phyloP scores from a whole-genome alignment of 2,329 filamentous ascomycete genomes.

The Metarhizium brunneum region DNA sequence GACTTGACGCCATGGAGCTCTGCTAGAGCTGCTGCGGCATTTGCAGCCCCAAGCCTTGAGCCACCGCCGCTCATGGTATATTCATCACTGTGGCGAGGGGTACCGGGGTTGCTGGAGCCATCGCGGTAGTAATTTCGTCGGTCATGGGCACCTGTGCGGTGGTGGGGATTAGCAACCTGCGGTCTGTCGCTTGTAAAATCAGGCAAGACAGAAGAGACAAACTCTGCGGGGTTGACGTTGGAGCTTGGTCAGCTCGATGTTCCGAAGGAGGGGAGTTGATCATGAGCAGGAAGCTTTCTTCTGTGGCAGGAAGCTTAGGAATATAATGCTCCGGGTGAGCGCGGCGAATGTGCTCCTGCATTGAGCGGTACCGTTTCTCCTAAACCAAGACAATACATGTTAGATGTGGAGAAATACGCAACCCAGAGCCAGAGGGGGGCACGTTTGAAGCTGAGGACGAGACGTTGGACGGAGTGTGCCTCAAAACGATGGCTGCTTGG shows the following conservation, averaged over 20 bases:
- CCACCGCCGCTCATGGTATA: slow-evolving; percentile 37
- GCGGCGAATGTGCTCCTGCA: slow-evolving; percentile 98
- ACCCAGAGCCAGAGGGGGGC: background rate
- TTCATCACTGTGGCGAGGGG: slow-evolving; percentile 62
- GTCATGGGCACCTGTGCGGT: slow-evolving; percentile 38
- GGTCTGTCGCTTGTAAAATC: background rate
- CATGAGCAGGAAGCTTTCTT: slow-evolving; percentile 96
- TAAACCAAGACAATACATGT: slow-evolving; percentile 25
- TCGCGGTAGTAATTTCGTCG: slow-evolving; percentile 49
- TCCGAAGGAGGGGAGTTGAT: slow-evolving; percentile 80
- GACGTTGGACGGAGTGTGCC: background rate
- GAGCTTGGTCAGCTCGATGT: slow-evolving; percentile 35
- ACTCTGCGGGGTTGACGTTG: slow-evolving; percentile 24
- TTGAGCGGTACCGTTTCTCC: slow-evolving; percentile 95
- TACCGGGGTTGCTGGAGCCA: slow-evolving; percentile 56
- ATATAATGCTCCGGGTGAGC: slow-evolving; percentile 97
- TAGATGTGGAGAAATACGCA: background rate
- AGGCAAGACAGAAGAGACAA: slow-evolving; percentile 11
- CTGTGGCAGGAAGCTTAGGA: slow-evolving; percentile 91
- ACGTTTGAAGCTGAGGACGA: background rate
- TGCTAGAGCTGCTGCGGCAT: slow-evolving; percentile 76
- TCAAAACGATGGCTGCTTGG: background rate
- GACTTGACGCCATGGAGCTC: slow-evolving; percentile 71
- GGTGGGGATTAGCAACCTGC: background rate
- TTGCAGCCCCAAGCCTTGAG: slow-evolving; percentile 48